Percentiles rank a stretch among this genome's conserved stretches.
Evolutionary conservation across 228 moss, liverwort and hornwort species (phyloP).

Genomic region (Sphagnum fallax): DNA sequence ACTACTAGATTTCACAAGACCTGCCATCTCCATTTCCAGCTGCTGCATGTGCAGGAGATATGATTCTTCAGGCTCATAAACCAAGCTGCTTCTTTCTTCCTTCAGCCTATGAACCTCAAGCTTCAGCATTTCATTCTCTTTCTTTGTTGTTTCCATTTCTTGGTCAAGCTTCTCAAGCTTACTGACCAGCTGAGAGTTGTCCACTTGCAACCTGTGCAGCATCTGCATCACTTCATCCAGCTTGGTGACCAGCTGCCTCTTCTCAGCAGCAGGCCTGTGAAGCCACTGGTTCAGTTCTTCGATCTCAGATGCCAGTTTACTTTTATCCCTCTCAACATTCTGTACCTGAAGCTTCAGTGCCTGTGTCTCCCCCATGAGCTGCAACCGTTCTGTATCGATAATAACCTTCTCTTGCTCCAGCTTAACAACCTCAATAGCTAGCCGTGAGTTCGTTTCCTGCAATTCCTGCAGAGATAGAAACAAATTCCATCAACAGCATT

Average conservation of each 20-base stretch:
- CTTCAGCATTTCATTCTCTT: conserved; percentile 9
- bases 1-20: conserved; percentile 13
- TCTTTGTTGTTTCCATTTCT: conserved; percentile 17
- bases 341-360: conserved; percentile 20
- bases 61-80: conserved; percentile 15
- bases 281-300: conserved; percentile 10
- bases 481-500: neutral
- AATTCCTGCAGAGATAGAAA: conserved; percentile 19
- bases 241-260: conserved; percentile 31
- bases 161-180: conserved; percentile 18
- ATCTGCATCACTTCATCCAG: conserved; percentile 30
- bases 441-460: conserved; percentile 25
- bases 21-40: conserved; percentile 18
- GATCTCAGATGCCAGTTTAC: conserved; percentile 31
- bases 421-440: conserved; percentile 16
- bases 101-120: conserved; percentile 9
- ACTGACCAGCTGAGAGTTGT: conserved; percentile 17
- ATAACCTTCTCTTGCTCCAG: conserved; percentile 18
- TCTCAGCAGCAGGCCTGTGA: conserved; percentile 31
- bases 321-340: conserved; percentile 22
- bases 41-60: conserved; percentile 12
- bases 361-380: conserved; percentile 14
- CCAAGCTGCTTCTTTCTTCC: conserved; percentile 15
- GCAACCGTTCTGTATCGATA: conserved; percentile 9
- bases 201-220: conserved; percentile 18